Base-by-base conservation (phyloP, 2,329 filamentous ascomycete genomes). In the Penicillium sp. region DNA sequence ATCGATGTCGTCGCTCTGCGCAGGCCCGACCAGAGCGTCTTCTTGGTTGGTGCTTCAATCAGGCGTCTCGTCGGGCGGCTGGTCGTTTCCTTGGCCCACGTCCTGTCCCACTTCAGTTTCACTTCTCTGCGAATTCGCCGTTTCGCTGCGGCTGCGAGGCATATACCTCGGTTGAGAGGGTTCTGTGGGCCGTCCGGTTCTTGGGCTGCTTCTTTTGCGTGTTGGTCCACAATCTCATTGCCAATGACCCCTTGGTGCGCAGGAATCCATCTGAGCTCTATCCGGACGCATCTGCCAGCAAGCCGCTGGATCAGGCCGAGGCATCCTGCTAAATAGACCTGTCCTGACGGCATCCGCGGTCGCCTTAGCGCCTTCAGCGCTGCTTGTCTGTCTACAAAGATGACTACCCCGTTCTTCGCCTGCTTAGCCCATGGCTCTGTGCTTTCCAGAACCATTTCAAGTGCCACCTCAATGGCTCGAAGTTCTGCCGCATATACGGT, bases 121-220 rank as follows among this genome's bases (percentile, higher is more conserved):
- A 2, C 32, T 5, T 35, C 6, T 1, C 14, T 7, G 14, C 32
- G 14, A 16, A 16, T 6, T 2, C 14, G 32, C 0, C 50, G 45
- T 18, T 54, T 57, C 1, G 50, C 42, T 20, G 54, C 42, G 37
- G 57, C 49, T 45, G 29, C 50, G n/a, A 57, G 54, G 22, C 35
- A 24, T 22, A 56, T 52, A 49, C 45, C 31, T 14, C 42, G 35
- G 10, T 47, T 47, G 45, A 20, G 26, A 29, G 40, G 18, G 38
- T 40, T 40, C 38, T 40, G 38, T 40, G 20, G 18, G n/a, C 20
- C 40, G 4, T 43, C 13, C 1, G 22, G 40, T 29, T 5, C 40
- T 29, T 43, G 40, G 6, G 40, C 40, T 0, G 40, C 22, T 43
- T 43, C 40, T 16, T 43, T 43, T n/a, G 22, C 13, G 9, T 43